Evolutionary conservation across 73 alveolate genomes (phyloP), one percentile per base, ranked within the genome.

Genomic region (Paramecium pentaurelia): DNA sequence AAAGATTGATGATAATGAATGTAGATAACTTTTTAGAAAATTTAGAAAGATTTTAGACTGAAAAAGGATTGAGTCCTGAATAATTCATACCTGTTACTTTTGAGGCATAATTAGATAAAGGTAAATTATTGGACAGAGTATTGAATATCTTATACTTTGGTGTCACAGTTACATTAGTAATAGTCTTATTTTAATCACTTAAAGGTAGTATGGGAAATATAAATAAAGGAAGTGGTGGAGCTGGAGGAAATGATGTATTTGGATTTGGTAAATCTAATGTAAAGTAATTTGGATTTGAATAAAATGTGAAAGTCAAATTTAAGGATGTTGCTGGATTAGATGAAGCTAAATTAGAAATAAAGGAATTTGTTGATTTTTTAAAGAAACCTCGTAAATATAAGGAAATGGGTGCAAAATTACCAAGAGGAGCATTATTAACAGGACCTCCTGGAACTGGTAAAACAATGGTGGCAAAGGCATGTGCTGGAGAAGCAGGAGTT

Each of bases 381-480:
- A 98, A 95, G 89, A 90, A 97, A 86, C 98, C 99, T 54, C 86
- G 93, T 71, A 94, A 92, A 58, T 97, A 95, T 86, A 95, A 93
- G 54, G 86, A 92, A 51, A 86, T 97, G 12, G 98, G 98, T 18
- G 98, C 97, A 27, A 96, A 93, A 93, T 83, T 94, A 37, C 99
- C 99, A 5, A 93, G 98, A 92, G 98, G 98, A 5, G 98, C 98
- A 8, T 95, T 97, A 22, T 86, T 96, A 9, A 90, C 96, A 73
- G 98, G 99, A 16, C 97, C 98, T 16, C 99, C 99, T 40, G 99
- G 99, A 25, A 95, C 99, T n/a, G 99, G 99, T 49, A 98, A 98
- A 88, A 97, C 99, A 22, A 92, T 98, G 60, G 92, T 97, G 32
- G 99, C 99, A 28, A 97, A 97, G 73, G 93, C 93, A 14, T 86